Evolutionary conservation across 2,329 filamentous ascomycete species (phyloP).

Genomic region (Acrodontium crateriforme): DNA sequence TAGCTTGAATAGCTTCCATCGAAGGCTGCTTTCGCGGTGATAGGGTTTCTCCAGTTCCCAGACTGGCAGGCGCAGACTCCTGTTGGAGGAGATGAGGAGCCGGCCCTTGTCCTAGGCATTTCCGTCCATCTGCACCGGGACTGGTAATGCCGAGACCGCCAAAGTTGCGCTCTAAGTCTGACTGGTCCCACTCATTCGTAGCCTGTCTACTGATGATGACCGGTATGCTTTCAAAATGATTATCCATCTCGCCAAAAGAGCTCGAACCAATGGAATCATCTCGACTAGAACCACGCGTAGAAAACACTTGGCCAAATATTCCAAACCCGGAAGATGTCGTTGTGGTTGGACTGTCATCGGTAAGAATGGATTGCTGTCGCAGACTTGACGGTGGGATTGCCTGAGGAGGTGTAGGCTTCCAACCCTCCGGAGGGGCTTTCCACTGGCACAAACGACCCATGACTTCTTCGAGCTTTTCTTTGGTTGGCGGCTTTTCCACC

Average conservation of each 20-base stretch:
- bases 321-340: conserved; percentile 63
- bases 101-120: conserved; percentile 15
- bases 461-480: conserved; percentile 79
- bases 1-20: conserved; percentile 58
- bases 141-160: conserved; percentile 57
- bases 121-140: conserved; percentile 9
- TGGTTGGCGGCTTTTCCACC: conserved; percentile 92
- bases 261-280: conserved; percentile 83
- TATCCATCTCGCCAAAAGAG: conserved; percentile 75
- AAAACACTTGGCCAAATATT: conserved; percentile 40
- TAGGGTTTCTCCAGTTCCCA: conserved; percentile 9
- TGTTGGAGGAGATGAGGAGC: conserved; percentile 47
- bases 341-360: conserved; percentile 71
- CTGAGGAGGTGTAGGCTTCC: conserved; percentile 27
- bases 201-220: conserved; percentile 61
- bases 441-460: conserved; percentile 81
- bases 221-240: conserved; percentile 63
- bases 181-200: conserved; percentile 60
- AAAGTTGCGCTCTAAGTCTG: conserved; percentile 32
- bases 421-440: conserved; percentile 61
- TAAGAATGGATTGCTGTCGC: conserved; percentile 47
- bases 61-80: conserved; percentile 47
- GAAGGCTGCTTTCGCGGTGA: conserved; percentile 47
- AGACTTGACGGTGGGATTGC: conserved; percentile 47
- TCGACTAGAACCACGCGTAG: conserved; percentile 62